Conservation (phyloP, 2,329 filamentous ascomycete species). For the Hypoxylon sp. region DNA sequence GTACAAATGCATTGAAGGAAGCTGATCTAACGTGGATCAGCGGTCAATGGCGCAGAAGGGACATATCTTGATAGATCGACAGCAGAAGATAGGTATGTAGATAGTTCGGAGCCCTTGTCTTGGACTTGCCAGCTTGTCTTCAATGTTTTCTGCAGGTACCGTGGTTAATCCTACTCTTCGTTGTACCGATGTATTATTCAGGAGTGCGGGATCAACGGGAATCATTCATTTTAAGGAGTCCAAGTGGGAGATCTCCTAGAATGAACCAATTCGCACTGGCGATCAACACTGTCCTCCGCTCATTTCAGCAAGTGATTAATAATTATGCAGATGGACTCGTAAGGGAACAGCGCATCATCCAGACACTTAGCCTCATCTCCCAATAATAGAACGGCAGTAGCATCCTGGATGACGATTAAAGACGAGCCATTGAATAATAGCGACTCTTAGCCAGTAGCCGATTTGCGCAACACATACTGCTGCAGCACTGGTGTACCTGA, state of each 20-base stretch:
- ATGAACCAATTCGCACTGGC: conserved; percentile 26
- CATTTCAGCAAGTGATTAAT: conserved; percentile 31
- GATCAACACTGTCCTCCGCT: conserved; percentile 34
- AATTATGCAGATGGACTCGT: conserved; percentile 18
- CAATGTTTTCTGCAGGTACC: conserved; percentile 33
- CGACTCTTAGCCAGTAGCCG: neutral
- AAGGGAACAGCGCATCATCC: conserved; percentile 17
- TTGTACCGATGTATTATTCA: conserved; percentile 24
- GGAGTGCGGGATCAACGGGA: conserved; percentile 34
- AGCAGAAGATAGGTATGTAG: conserved; percentile 18
- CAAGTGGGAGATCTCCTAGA: conserved; percentile 30
- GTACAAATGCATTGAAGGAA: conserved; percentile 18
- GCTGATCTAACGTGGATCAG: conserved; percentile 12
- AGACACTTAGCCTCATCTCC: neutral
- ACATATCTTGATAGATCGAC: conserved; percentile 41
- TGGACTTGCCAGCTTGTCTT: conserved; percentile 25
- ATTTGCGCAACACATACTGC: neutral
- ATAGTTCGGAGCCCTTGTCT: conserved; percentile 22
- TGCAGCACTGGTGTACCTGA: conserved; percentile 1
- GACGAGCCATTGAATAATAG: conserved; percentile 5
- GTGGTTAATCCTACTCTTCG: conserved; percentile 9
- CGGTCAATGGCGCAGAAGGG: conserved; percentile 2
- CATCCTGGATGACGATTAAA: conserved; percentile 12
- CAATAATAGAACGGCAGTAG: conserved; percentile 3
- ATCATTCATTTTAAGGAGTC: conserved; percentile 33